Evolutionary conservation across 805 yeast species (phyloP), one percentile per base, ranked within the genome.

Genomic region (Candida awuae): DNA sequence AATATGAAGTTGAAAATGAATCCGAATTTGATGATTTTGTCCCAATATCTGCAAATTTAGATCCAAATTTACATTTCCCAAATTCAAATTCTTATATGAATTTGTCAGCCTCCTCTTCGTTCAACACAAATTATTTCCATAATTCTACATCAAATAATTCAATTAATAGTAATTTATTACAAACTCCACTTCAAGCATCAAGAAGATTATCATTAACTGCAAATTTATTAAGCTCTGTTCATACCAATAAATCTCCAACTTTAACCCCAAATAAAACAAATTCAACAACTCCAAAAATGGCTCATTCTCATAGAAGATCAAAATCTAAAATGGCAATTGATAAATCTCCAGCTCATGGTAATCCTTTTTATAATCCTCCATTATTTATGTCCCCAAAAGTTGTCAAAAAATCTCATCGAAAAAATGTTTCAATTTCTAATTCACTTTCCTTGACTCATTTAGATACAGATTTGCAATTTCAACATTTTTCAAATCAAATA

Each of bases 281-380:
- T 12, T 26, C 32, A 4, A 29, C 40, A 14, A 34, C 34, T 4
- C 33, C 35, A 15, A 25, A 25, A 14, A 14, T 23, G 3, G 4
- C 12, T 13, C 27, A 19, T 33, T 14, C 36, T 13, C 53, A 53
- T 31, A 42, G 47, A 32, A 51, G 53, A 35, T 41, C 52, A 15
- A 54, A 47, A 32, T 46, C 53, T 6, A 48, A 40, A 29, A 35
- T 47, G 8, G 30, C 50, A 9, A 46, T 52, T 15, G 55, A 57
- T 31, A 60, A 55, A 46, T 63, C 69, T 1, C 68, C 70, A 15
- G 28, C 30, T 20, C 49, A 54, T 14, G 66, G 66, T 6, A 71
- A 70, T 46, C 75, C 76, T 8, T 71, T 70, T 50, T 70, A 69
- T 50, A 68, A 70, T 2, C 73, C 72, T 3, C 62, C 67, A 1